Base-by-base conservation (phyloP, 2,329 filamentous ascomycete genomes). In the Leptographium galeiforme region DNA sequence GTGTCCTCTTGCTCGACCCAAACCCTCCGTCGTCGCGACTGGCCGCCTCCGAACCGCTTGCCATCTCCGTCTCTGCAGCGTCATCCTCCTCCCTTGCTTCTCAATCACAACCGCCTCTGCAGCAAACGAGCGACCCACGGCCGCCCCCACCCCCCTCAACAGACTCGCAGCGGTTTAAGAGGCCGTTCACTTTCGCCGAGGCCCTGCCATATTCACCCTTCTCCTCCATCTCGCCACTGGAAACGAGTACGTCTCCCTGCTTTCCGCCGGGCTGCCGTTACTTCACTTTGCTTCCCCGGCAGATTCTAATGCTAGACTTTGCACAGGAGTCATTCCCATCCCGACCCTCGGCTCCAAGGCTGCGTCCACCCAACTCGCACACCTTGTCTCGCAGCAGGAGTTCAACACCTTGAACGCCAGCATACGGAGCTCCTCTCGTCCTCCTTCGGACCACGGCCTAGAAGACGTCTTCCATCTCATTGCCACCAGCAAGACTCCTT, bases 131-230 rank as follows among this genome's bases (percentile, higher is more conserved):
- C n/a, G 46, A 50, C 18, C 32, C 34, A 6, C 33, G n/a, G 25
- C 50, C 52, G 10, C 41, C 50, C 30, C 57, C 51, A 32, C 52
- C 50, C 7, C 38, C 55, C 12, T 47, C 54, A 8, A 48, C 56
- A 41, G 55, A 50, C 18, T 48, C 55, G 6, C 54, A 57, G 36
- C 55, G 48, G 33, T 68, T 67, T 53, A 56, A 56, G 18, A 58
- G 73, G 53, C 74, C 81, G 1, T 81, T 83, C 63, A 78, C 77
- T 4, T 77, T 93, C 13, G 78, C 84, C 54, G 85, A 93, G 63
- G 87, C 87, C 34, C 73, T 93, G 47, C 85, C 86, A n/a, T 90
- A 83, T 68, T 87, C 87, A 51, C 87, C 88, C 30, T 84, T 91
- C 64, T 87, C 84, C 49, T 89, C 86, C 4, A 84, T 90, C 49